Conservation (phyloP, 1,284 basidiomycete genomes). For the Cerrena zonata region DNA sequence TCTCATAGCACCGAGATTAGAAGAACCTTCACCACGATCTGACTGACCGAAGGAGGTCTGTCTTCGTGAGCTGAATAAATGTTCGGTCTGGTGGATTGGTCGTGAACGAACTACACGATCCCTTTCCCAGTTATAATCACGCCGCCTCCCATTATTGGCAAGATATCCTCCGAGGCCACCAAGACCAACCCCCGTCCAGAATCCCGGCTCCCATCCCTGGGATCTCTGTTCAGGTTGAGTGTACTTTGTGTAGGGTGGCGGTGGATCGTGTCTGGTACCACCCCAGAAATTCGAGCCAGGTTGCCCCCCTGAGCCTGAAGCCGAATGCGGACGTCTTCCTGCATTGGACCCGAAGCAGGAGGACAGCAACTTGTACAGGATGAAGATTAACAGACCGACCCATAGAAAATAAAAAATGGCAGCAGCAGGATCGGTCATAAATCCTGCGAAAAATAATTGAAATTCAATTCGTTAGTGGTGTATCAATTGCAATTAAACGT, state of each 20-base stretch:
- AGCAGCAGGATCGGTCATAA: constrained; percentile 16
- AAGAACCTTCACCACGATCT: constrained; percentile 62
- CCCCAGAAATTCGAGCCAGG: constrained; percentile 16
- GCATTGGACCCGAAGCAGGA: constrained; percentile 39
- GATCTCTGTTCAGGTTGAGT: constrained; percentile 17
- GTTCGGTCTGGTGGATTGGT: not conserved
- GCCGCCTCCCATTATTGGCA: constrained; percentile 34
- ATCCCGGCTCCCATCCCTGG: constrained; percentile 57
- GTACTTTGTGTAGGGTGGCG: constrained; percentile 73
- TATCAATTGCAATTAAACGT: too few species aligned
- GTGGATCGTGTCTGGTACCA: constrained; percentile 37
- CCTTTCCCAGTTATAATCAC: constrained; percentile 49
- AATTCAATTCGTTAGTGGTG: too few species aligned
- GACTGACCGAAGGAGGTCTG: not conserved
- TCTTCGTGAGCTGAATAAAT: not conserved
- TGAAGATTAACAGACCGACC: constrained; percentile 45
- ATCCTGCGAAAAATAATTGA: too few species aligned
- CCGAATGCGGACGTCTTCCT: not conserved
- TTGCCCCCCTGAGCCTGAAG: constrained; percentile 5
- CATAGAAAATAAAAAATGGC: constrained; percentile 54
- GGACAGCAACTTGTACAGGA: constrained; percentile 52
- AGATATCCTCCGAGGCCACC: constrained; percentile 63
- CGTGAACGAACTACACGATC: constrained; percentile 19
- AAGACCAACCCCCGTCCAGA: constrained; percentile 73
- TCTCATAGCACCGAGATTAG: constrained; percentile 59